Evolutionary conservation across 345 rosid species (phyloP).

Genomic region (Dovyalis caffra): DNA sequence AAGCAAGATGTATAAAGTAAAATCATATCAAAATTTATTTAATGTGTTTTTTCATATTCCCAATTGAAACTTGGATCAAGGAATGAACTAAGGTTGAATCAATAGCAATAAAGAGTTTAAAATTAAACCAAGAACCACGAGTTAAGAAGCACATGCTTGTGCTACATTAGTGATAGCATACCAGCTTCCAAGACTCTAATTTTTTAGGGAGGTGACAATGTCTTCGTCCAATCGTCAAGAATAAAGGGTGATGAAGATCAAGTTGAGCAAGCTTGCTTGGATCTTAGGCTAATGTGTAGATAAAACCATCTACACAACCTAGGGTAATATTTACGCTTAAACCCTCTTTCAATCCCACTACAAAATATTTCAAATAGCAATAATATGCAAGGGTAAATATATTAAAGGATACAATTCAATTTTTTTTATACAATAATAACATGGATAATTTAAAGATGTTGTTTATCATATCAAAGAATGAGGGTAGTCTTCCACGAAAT

Average conservation of each 20-base stretch:
- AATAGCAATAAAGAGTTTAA: background rate
- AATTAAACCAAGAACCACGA: background rate
- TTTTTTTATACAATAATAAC: background rate
- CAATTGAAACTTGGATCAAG: background rate
- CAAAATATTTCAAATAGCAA: constrained; percentile 20
- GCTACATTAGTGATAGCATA: constrained; percentile 31
- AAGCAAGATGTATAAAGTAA: background rate
- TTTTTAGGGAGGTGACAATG: constrained; percentile 80
- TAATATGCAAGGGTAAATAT: background rate
- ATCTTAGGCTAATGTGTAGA: constrained; percentile 93
- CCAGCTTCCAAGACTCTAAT: constrained; percentile 81
- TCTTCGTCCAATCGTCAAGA: constrained; percentile 71
- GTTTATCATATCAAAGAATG: background rate
- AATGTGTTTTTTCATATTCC: background rate
- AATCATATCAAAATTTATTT: background rate
- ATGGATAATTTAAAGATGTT: background rate
- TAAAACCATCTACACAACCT: constrained; percentile 79
- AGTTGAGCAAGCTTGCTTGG: constrained; percentile 97
- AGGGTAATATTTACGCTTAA: constrained; percentile 73
- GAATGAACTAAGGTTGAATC: background rate
- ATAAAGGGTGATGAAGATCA: constrained; percentile 86
- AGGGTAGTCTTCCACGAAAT: background rate
- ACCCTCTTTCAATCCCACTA: constrained; percentile 84
- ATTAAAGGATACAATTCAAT: background rate
- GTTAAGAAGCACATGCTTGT: background rate